Evolutionary conservation across 176 grass and related monocot genomes (phyloP).

Genomic region (Carex cristatella): DNA sequence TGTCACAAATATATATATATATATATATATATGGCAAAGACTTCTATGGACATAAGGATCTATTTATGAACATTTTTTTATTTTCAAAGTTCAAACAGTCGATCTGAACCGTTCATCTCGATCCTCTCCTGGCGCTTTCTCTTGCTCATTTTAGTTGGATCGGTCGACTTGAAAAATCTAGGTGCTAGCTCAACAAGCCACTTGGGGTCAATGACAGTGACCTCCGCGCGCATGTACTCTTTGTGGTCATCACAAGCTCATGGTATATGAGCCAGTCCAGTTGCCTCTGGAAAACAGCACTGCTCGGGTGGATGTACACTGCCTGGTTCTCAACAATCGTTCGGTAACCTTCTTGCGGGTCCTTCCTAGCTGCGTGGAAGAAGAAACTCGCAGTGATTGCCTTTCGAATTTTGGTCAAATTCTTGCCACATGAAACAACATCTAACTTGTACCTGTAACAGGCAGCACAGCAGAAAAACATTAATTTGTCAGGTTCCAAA

Average conservation of each 20-base stretch:
- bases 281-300: conserved; percentile 75
- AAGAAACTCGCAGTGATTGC: conserved; percentile 93
- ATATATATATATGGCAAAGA: too few species aligned
- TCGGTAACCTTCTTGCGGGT: conserved; percentile 83
- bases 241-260: conserved; percentile 78
- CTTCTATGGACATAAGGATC: too few species aligned
- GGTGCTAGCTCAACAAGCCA: conserved; percentile 75
- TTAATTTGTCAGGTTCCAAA: too few species aligned
- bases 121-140: conserved; percentile 68
- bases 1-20: too few species aligned
- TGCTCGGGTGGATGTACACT: conserved; percentile 83
- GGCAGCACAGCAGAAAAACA: too few species aligned
- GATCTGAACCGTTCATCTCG: too few species aligned
- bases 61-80: too few species aligned
- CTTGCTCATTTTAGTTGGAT: conserved; percentile 89
- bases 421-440: conserved; percentile 66
- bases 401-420: conserved; percentile 85
- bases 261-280: conserved; percentile 92
- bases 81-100: too few species aligned
- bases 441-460: conserved; percentile 77
- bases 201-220: conserved; percentile 71
- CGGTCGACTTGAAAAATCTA: conserved; percentile 66
- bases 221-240: conserved; percentile 89
- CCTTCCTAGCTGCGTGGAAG: conserved; percentile 71
- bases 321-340: conserved; percentile 88